Evolutionary conservation across 2,329 filamentous ascomycete genomes (phyloP).

Genomic region (Monosporascus sp.): DNA sequence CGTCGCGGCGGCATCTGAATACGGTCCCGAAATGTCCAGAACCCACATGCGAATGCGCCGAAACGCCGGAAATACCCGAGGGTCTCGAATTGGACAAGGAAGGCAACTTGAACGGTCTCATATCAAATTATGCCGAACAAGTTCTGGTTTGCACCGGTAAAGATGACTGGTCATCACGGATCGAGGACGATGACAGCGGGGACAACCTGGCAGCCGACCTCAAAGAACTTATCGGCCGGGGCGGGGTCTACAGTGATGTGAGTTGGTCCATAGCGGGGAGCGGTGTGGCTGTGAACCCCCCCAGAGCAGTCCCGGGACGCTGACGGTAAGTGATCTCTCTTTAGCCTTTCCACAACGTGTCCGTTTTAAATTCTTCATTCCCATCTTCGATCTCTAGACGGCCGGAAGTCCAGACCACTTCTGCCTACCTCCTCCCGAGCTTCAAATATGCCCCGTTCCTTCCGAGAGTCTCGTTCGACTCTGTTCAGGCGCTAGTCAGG

Average conservation of each 20-base stretch:
- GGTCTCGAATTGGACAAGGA: slow-evolving; percentile 71
- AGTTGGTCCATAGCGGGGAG: slow-evolving; percentile 23
- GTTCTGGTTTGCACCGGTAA: slow-evolving; percentile 78
- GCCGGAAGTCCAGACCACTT: slow-evolving; percentile 48
- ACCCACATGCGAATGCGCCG: slow-evolving; percentile 71
- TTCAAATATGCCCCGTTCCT: slow-evolving; percentile 77
- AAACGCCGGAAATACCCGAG: slow-evolving; percentile 57
- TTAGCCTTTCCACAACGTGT: slow-evolving; percentile 78
- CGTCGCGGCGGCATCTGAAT: slow-evolving; percentile 14
- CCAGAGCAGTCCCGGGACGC: slow-evolving; percentile 7
- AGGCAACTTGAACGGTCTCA: slow-evolving; percentile 67
- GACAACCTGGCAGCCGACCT: slow-evolving; percentile 67
- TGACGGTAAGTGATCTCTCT: slow-evolving; percentile 26
- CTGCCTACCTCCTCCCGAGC: slow-evolving; percentile 73
- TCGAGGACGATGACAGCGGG: slow-evolving; percentile 72
- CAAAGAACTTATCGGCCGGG: slow-evolving; percentile 63
- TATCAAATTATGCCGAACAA: slow-evolving; percentile 75
- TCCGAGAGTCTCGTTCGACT: slow-evolving; percentile 55
- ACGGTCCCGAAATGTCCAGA: slow-evolving; percentile 61
- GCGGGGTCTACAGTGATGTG: slow-evolving; percentile 64
- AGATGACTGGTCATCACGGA: slow-evolving; percentile 74
- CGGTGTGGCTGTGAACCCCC: too few species aligned
- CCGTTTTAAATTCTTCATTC: slow-evolving; percentile 74
- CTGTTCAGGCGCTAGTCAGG: slow-evolving; percentile 53
- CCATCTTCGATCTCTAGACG: slow-evolving; percentile 47